Evolutionary conservation across 441 rosid genomes (phyloP).

Genomic region (Isatis lusitanica): DNA sequence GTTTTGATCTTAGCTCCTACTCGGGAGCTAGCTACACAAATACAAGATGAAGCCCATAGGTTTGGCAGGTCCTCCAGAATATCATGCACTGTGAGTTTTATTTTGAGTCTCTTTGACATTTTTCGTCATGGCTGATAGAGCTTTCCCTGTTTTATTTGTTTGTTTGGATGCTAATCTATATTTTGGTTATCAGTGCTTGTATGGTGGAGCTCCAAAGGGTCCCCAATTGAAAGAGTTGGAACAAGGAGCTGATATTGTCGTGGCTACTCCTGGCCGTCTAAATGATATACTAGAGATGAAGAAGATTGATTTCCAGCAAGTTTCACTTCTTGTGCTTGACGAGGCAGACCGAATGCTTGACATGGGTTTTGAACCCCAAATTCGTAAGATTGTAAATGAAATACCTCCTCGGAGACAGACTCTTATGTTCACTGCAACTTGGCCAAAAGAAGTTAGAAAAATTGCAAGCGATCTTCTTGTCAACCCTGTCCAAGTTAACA

Average conservation of each 20-base stretch:
- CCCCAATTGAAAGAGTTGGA: conserved; percentile 82
- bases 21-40: conserved; percentile 95
- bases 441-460: conserved; percentile 97
- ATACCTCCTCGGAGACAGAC: conserved; percentile 89
- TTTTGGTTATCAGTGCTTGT: conserved; percentile 72
- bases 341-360: conserved; percentile 99
- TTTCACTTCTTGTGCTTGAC: conserved; percentile 90
- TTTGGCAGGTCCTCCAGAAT: conserved; percentile 86
- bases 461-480: conserved; percentile 89
- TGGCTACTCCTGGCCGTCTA: conserved; percentile 97
- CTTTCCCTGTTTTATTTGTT: background rate
- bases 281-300: conserved; percentile 92
- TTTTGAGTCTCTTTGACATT: background rate
- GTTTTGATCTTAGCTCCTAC: conserved; percentile 93
- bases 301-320: conserved; percentile 72
- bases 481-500: conserved; percentile 92
- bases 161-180: conserved; percentile 12
- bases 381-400: conserved; percentile 93
- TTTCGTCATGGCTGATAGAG: background rate
- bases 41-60: conserved; percentile 81
- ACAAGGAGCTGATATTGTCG: conserved; percentile 91
- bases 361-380: conserved; percentile 99
- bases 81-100: conserved; percentile 77
- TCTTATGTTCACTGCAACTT: conserved; percentile 94
- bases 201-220: conserved; percentile 97